Conservation (phyloP, 106 monocot species). For the Acanthochlamys bracteata region DNA sequence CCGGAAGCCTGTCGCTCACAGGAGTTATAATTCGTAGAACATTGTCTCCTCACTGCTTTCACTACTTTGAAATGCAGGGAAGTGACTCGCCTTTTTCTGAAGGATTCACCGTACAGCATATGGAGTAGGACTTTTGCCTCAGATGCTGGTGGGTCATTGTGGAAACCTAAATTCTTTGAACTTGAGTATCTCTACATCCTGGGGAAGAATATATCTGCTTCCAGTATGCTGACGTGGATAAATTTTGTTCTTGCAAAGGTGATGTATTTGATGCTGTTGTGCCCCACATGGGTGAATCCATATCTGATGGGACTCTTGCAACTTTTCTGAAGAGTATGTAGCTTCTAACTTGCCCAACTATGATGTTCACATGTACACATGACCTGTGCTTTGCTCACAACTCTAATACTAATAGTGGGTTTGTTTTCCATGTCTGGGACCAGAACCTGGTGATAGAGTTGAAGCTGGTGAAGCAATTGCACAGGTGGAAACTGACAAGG, state of each 20-base stretch:
- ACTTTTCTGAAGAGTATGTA: constrained; percentile 79
- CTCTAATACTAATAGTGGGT: not conserved
- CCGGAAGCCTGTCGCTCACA: not conserved
- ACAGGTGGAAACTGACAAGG: constrained; percentile 98
- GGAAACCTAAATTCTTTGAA: not conserved
- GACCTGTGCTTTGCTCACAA: not conserved
- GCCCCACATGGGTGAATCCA: constrained; percentile 96
- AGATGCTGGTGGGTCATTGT: constrained; percentile 37
- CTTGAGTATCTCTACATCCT: not conserved
- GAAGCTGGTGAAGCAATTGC: constrained; percentile 81
- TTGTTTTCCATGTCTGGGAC: constrained; percentile 3
- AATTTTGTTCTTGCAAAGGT: constrained; percentile 31
- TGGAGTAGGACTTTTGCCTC: constrained; percentile 77
- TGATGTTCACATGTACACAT: not conserved
- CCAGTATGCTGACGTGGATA: not conserved
- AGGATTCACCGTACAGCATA: constrained; percentile 29
- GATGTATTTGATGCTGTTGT: constrained; percentile 77
- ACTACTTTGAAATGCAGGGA: constrained; percentile 32
- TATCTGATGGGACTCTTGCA: constrained; percentile 93
- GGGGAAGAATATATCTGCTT: not conserved
- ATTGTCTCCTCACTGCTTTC: not conserved
- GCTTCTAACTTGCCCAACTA: not conserved
- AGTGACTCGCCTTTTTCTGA: constrained; percentile 23
- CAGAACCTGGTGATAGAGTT: constrained; percentile 95
- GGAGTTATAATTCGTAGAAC: not conserved